Conservation (phyloP, 345 rosid species). For the Gossypium sturtianum region DNA sequence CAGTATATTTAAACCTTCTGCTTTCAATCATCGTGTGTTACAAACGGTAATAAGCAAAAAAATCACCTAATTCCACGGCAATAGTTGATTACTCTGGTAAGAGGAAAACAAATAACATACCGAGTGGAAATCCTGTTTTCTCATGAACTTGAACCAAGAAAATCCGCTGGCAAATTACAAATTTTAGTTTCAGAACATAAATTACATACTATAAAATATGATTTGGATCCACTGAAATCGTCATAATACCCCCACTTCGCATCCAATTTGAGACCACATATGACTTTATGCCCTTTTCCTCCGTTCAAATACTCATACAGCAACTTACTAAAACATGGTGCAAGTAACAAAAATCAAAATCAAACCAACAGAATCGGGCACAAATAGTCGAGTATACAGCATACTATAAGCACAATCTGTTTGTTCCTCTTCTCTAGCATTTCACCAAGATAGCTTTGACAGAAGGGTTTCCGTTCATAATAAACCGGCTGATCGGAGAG, state of each 20-base stretch:
- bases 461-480: slow-evolving; percentile 7
- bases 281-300: neutral
- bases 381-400: neutral
- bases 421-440: neutral
- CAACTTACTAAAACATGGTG: neutral
- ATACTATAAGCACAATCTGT: neutral
- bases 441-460: neutral
- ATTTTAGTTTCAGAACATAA: neutral
- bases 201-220: neutral
- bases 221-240: neutral
- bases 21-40: no score
- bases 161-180: neutral
- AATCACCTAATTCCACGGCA: no score
- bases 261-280: neutral
- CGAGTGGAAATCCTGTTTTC: no score
- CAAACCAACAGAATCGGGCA: neutral
- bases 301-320: neutral
- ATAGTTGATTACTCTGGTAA: no score
- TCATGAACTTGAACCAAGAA: no score
- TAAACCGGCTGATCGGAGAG: slow-evolving; percentile 52
- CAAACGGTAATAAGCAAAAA: no score
- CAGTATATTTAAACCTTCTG: no score
- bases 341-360: neutral
- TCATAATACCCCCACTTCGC: neutral
- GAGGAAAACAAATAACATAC: no score